Evolutionary conservation across 169 alveolate species (phyloP).

Genomic region (Neospora caninum): DNA sequence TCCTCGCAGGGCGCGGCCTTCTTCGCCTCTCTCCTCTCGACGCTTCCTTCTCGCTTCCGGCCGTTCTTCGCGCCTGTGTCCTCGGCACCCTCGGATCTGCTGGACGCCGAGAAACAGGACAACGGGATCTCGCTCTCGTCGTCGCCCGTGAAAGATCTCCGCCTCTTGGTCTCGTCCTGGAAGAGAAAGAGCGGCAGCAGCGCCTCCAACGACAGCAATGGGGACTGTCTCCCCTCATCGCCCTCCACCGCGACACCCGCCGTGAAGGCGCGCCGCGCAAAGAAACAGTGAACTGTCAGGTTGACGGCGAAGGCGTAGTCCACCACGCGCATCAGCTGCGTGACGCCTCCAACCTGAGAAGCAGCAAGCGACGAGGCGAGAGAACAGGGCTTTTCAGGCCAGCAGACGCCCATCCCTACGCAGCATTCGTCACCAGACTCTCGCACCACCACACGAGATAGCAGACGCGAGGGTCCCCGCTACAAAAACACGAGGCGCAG

Average conservation of each 20-base stretch:
- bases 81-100: background rate
- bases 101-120: background rate
- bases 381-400: no score
- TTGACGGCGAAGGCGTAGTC: conserved; percentile 60
- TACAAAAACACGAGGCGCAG: no score
- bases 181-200: conserved; percentile 9
- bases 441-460: no score
- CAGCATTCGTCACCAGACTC: no score
- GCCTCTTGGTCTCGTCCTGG: background rate
- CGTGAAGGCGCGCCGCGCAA: background rate
- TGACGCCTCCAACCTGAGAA: conserved; percentile 58
- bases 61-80: background rate
- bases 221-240: background rate
- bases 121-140: background rate
- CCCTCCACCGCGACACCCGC: background rate
- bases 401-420: no score
- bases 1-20: background rate
- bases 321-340: conserved; percentile 41
- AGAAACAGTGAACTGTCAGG: conserved; percentile 45
- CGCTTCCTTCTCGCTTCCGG: background rate
- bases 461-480: no score
- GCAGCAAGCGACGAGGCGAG: no score
- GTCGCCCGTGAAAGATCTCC: background rate
- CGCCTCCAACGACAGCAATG: background rate
- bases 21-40: background rate